Evolutionary conservation across 2,329 filamentous ascomycete genomes (phyloP).

Genomic region (Pseudocercospora fijiensis): DNA sequence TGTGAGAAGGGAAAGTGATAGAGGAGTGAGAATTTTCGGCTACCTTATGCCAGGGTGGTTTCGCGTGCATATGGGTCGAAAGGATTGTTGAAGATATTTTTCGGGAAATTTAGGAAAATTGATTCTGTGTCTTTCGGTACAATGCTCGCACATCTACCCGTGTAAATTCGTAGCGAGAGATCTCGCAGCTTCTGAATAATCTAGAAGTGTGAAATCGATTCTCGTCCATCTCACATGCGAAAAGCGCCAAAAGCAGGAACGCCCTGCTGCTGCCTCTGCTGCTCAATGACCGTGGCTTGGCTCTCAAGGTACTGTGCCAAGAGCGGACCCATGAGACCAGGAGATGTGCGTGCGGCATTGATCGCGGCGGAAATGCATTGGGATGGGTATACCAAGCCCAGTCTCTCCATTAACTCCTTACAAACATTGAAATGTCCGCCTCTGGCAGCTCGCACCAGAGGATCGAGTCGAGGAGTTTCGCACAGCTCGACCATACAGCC

Average conservation of each 20-base stretch:
- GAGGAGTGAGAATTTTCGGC: too few relatives aligned
- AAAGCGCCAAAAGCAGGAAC: background rate
- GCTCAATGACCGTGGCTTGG: constrained; percentile 3
- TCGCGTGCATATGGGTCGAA: too few relatives aligned
- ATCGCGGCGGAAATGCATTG: constrained; percentile 10
- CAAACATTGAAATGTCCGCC: constrained; percentile 13
- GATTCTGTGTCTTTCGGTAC: too few relatives aligned
- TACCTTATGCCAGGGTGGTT: too few relatives aligned
- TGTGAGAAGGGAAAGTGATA: too few relatives aligned
- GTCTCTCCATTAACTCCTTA: constrained; percentile 11
- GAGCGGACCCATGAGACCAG: constrained; percentile 8
- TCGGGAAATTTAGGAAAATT: too few relatives aligned
- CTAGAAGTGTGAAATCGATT: background rate
- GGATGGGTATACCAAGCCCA: constrained; percentile 4
- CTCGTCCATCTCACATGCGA: background rate
- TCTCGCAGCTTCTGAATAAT: too few relatives aligned
- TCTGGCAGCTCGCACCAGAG: constrained; percentile 6
- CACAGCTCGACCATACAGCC: constrained; percentile 9
- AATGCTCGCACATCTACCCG: too few relatives aligned
- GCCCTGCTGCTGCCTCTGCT: constrained; percentile 3
- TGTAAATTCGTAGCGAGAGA: background rate
- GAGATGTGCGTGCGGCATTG: background rate
- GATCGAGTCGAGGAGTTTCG: constrained; percentile 8
- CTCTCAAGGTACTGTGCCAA: constrained; percentile 12
- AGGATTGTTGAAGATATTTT: too few relatives aligned